Evolutionary conservation across 306 rosid genomes (phyloP).

Genomic region (Inga oerstediana): DNA sequence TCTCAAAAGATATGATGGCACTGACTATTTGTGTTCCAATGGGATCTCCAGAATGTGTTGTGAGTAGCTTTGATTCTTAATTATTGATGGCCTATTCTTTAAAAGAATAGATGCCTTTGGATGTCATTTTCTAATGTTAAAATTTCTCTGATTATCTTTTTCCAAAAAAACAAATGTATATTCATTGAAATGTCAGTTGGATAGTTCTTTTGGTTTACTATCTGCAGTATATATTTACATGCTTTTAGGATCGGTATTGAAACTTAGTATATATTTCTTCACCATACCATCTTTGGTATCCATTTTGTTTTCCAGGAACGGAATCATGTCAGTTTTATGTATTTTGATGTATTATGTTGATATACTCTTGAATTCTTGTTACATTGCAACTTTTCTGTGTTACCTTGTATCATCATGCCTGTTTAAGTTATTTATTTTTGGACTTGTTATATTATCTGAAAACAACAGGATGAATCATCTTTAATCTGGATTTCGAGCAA

Average conservation of each 20-base stretch:
- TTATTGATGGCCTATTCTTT: neutral
- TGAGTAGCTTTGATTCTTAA: neutral
- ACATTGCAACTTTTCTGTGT: neutral
- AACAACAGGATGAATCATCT: constrained; percentile 77
- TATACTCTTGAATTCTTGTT: neutral
- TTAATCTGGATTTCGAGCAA: constrained; percentile 89
- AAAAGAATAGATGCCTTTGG: neutral
- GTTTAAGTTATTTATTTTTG: constrained; percentile 23
- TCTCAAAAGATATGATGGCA: no score
- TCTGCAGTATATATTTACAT: neutral
- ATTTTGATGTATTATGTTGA: constrained; percentile 2
- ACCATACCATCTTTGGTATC: neutral
- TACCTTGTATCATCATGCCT: neutral
- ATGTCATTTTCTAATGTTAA: constrained; percentile 17
- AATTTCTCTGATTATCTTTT: neutral
- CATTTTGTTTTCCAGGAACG: neutral
- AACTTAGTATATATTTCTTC: neutral
- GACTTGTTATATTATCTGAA: constrained; percentile 31
- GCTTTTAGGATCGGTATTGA: neutral
- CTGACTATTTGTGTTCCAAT: no score
- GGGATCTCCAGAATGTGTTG: neutral
- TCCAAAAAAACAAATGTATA: no score
- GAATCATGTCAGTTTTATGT: neutral
- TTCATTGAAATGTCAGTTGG: no score
- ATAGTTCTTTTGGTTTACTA: no score